Evolutionary conservation across 2,329 filamentous ascomycete species (phyloP).

Genomic region (Diaporthe caulivora): DNA sequence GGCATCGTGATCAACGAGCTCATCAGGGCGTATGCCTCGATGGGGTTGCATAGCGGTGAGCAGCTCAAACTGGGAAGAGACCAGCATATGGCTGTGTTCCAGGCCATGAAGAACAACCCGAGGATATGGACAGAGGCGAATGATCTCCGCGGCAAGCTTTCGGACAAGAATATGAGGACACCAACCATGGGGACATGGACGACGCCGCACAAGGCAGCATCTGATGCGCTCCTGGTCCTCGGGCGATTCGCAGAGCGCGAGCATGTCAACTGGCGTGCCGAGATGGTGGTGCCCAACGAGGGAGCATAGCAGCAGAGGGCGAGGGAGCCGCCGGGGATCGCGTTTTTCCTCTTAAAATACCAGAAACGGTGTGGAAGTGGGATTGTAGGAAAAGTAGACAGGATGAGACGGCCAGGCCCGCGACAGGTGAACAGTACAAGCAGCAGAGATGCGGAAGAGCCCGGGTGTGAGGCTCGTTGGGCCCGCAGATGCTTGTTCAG

Average conservation of each 20-base stretch:
- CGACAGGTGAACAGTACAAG: conserved; percentile 3
- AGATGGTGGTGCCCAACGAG: conserved; percentile 45
- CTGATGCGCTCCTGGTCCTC: conserved; percentile 54
- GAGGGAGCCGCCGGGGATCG: not conserved
- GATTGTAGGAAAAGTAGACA: not conserved
- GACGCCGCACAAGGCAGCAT: conserved; percentile 58
- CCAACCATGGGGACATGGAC: conserved; percentile 56
- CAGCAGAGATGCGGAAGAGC: not conserved
- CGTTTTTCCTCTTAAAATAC: not conserved
- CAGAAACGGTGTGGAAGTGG: not conserved
- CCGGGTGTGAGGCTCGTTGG: not conserved
- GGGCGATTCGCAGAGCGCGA: conserved; percentile 59
- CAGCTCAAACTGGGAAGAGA: conserved; percentile 38
- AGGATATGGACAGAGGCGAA: conserved; percentile 50
- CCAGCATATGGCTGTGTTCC: conserved; percentile 46
- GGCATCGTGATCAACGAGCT: conserved; percentile 60
- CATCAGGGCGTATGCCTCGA: conserved; percentile 52
- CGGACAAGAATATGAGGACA: conserved; percentile 45
- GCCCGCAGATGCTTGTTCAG: not conserved
- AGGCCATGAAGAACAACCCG: conserved; percentile 43
- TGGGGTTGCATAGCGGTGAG: conserved; percentile 42
- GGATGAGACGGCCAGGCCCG: not conserved
- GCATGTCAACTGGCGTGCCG: conserved; percentile 59
- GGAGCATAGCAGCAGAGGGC: not conserved
- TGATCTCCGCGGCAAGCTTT: conserved; percentile 46